Base-by-base conservation (phyloP, 768 basidiomycete genomes). In the Lyophyllum atratum region DNA sequence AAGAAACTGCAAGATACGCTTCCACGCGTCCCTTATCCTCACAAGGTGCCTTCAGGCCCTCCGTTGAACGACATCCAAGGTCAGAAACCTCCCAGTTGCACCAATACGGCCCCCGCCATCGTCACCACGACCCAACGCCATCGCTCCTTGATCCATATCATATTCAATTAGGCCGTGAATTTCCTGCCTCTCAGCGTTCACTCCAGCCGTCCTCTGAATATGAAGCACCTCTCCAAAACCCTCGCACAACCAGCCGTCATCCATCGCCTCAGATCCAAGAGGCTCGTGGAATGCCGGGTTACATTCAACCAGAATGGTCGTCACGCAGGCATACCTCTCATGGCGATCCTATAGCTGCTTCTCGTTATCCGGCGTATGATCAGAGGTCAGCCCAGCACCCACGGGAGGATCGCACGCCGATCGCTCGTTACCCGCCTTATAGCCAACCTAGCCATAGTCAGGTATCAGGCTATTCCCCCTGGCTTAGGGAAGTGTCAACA, bases 1-100 rank as follows among this genome's bases (percentile, higher is more conserved):
- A 69, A 26, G 54, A 65, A 26, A 28, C 48, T 25, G 48, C 55
- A 47, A 34, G 58, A 47, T 50, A 43, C 49, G 48, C 42, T 45
- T 47, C 37, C 50, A 61, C 52, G 15, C 52, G 53, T 46, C 57
- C 49, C 5, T 31, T 39, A 50, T 50, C 60, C 40, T 39, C 52
- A 34, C 47, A 40, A n/a, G 28, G 39, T 25, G 15, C 44, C 15
- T 54, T 29, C 49, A 44, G 39, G 29, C 54, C 22, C 22, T 43
- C 24, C 22, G 19, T 21, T 34, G 56, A 49, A 29, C 34, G 45
- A 24, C 34, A 40, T 4, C 24, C 42, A 11, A 49, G 51, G 37
- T 47, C 55, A 29, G 37, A 44, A 48, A 47, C 55, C 31, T 24
- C 47, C 44, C 37, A 52, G 29, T 26, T 52, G 44, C 43, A 56